Base-by-base conservation (phyloP, 441 rosid genomes). In the Flueggea neowawraea region DNA sequence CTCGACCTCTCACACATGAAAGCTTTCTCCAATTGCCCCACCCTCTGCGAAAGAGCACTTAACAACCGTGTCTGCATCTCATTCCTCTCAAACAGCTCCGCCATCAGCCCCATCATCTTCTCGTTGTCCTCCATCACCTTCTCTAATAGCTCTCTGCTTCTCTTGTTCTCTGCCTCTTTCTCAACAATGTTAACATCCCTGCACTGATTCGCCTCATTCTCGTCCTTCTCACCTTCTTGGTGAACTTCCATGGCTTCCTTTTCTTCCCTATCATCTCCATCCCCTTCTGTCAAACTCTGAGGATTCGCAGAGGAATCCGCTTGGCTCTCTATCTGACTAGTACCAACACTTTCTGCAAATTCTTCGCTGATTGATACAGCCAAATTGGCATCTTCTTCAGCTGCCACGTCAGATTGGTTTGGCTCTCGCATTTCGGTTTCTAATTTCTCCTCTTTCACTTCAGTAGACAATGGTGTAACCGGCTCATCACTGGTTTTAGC, bases 81-180 rank as follows among this genome's bases (percentile, higher is more conserved):
- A 62, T 85, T 85, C 76, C 68, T 78, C 82, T 81, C 82, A 12
- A 76, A 62, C 55, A 87, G 36, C 51, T 72, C 72, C 12, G 64
- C 61, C 89, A 85, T 80, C 74, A 83, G 0, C 12, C 74, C 67
- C 85, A 84, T 76, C 83, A 87, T 79, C 66, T 62, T 87, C 70
- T 71, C 76, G 16, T 82, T 84, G 3, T 87, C 90, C 71, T 79
- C 82, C 74, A 71, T 12, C 79, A 83, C 79, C 70, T 66, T 84
- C 73, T 73, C 75, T 67, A 84, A 31, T 55, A 78, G 10, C 58
- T 76, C 75, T 56, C 60, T 55, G 13, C 52, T 79, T 73, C 44
- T 66, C 36, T 6, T 4, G 5, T 52, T 49, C 58, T 52, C 75
- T 3, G 54, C 72, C 10, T 22, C 28, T 22, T 22, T 22, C 28